phyloP scores from a whole-genome alignment of 352 stramenopile genomes.

The Phytophthora hibernalis region DNA sequence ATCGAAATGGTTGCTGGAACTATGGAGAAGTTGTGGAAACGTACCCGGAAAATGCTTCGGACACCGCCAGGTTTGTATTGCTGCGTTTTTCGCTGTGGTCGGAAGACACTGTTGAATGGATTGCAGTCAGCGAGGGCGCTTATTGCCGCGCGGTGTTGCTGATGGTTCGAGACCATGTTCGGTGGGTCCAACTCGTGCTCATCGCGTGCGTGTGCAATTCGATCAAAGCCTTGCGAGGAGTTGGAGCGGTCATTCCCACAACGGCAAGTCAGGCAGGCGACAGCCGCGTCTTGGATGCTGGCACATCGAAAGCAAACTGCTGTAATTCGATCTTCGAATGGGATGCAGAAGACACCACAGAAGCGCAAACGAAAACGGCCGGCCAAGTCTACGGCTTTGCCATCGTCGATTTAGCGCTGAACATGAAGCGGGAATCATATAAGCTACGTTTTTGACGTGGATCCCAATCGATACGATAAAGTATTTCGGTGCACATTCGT shows the following conservation, averaged over 20 bases:
- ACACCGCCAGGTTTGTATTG: slow-evolving; percentile 65
- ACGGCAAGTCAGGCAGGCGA: slow-evolving; percentile 45
- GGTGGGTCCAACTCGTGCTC: slow-evolving; percentile 45
- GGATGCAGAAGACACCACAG: slow-evolving; percentile 37
- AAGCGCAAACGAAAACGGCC: slow-evolving; percentile 50
- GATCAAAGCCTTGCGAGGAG: slow-evolving; percentile 56
- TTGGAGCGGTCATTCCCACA: slow-evolving; percentile 62
- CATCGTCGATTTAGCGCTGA: slow-evolving; percentile 20
- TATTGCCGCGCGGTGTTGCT: slow-evolving; percentile 76
- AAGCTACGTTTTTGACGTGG: slow-evolving; percentile 17
- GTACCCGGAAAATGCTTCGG: slow-evolving; percentile 44
- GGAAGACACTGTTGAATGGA: slow-evolving; percentile 71
- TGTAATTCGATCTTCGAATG: slow-evolving; percentile 19
- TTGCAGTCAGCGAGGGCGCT: slow-evolving; percentile 64
- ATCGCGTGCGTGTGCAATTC: slow-evolving; percentile 53
- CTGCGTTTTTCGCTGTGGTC: slow-evolving; percentile 73
- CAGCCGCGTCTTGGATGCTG: slow-evolving; percentile 28
- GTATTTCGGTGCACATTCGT: slow-evolving; percentile 4
- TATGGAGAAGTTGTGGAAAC: slow-evolving; percentile 77
- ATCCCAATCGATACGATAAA: slow-evolving; percentile 17
- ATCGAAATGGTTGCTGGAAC: slow-evolving; percentile 83
- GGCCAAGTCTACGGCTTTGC: slow-evolving; percentile 27
- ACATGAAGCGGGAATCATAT: slow-evolving; percentile 11
- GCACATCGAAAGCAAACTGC: slow-evolving; percentile 15
- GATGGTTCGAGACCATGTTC: slow-evolving; percentile 54